Conservation (phyloP, 371 early-diverging fungal species). For the Blyttiomyces sp. region DNA sequence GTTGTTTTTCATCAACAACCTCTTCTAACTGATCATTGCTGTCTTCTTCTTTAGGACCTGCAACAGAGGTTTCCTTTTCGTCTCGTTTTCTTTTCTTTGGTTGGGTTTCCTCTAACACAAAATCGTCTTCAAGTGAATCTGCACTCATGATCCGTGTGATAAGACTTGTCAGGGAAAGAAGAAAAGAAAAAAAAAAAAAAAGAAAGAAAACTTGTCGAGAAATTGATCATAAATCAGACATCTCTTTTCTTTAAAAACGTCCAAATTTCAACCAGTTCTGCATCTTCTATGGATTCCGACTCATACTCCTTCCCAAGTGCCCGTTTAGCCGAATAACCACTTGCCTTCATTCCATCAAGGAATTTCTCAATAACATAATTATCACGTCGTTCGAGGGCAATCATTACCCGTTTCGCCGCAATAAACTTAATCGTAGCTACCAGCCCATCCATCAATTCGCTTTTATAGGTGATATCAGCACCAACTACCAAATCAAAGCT, state of each 20-base stretch:
- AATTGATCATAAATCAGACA: too few species aligned
- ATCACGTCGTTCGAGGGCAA: neutral
- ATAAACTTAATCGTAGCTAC: neutral
- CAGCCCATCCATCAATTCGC: neutral
- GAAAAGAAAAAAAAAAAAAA: constrained; percentile 7
- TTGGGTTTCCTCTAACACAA: constrained; percentile 5
- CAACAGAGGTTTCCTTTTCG: constrained; percentile 2
- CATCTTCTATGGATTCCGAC: too few species aligned
- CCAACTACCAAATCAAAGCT: neutral
- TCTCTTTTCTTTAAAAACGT: too few species aligned
- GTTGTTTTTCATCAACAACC: constrained; percentile 1
- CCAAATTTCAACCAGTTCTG: too few species aligned
- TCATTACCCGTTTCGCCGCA: neutral
- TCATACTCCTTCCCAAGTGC: too few species aligned
- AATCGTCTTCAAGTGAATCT: constrained; percentile 29
- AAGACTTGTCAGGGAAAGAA: constrained; percentile 3
- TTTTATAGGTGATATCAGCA: neutral
- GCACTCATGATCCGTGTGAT: constrained; percentile 10
- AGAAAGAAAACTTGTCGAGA: too few species aligned
- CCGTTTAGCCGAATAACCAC: too few species aligned
- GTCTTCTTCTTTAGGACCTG: constrained; percentile 8
- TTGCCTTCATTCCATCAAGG: neutral
- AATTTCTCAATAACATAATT: neutral
- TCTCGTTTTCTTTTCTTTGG: constrained; percentile 7
- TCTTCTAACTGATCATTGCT: neutral